Percentiles rank a stretch among this genome's conserved stretches.
Evolutionary conservation across 140 eudicot species (phyloP).

Genomic region (Flaveria floridana): DNA sequence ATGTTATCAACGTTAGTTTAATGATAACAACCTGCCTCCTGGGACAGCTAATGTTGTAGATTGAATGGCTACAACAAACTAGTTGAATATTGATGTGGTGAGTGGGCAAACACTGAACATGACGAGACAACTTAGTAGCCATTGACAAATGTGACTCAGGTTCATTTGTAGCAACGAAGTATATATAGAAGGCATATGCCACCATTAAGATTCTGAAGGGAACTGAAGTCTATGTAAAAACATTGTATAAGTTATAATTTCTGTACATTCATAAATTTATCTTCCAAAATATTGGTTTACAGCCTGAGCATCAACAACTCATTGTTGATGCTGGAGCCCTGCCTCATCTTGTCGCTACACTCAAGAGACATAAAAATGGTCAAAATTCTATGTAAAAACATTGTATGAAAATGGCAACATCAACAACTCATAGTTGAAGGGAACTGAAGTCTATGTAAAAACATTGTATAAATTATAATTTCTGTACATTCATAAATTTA

Average conservation of each 20-base stretch:
- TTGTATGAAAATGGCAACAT: too few species aligned
- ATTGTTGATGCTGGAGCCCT: constrained; percentile 94
- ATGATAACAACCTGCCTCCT: neutral
- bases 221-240: too few species aligned
- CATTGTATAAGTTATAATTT: too few species aligned
- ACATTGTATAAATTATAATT: too few species aligned
- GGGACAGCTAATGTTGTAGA: neutral
- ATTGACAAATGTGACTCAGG: too few species aligned
- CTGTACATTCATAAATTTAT: too few species aligned
- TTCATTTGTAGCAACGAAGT: neutral
- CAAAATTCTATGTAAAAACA: constrained; percentile 44
- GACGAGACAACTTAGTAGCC: neutral
- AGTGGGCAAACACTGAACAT: neutral
- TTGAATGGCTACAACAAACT: neutral
- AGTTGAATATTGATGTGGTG: neutral
- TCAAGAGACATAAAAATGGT: constrained; percentile 49
- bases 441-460: neutral
- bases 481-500: too few species aligned
- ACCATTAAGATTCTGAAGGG: neutral
- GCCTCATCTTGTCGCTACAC: constrained; percentile 68
- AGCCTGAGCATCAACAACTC: constrained; percentile 89
- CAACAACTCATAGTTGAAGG: too few species aligned
- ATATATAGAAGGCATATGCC: neutral
- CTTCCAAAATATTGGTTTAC: too few species aligned
- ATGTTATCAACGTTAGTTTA: neutral